Base-by-base conservation (phyloP, 1,284 basidiomycete genomes). In the Xerocomus amazonicus region DNA sequence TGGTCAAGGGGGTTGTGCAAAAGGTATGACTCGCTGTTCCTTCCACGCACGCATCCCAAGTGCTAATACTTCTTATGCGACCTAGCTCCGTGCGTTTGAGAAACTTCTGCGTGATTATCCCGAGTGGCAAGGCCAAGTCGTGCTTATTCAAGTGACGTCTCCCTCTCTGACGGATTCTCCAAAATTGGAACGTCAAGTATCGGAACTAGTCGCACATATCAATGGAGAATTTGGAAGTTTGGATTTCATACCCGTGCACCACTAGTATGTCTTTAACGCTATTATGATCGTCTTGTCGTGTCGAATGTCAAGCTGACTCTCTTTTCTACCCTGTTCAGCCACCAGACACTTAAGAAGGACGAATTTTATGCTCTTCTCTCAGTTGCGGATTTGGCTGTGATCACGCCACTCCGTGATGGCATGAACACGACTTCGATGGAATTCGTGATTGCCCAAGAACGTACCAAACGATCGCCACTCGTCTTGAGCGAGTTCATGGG, bases 351-450 rank as follows among this genome's bases (percentile, higher is more conserved):
- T 61, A 96, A 97, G 67, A 91, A 92, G 68, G 93, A 98, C 70
- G 96, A 99, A 71, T 99, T 97, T 73, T 98, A 97, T 71, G 96
- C 93, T 1, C 79, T 99, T n/a, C 78, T 99, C 17, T 88, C 85
- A 27, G 94, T 94, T 0, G 96, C 96, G 10, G 96, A 98, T 69
- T 79, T 99, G 19, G 95, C 90, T 8, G 86, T 99, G 26, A 97
- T 98, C 70, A 99, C 96, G 0, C 93, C 93, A 0, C 80, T 98
- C 7, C 84, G 96, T 28, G 96, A 99, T 65, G 96, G 96, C 9
- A 98, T 99, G 96, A 98, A 99, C 77, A 98, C 97, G 9, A 98
- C 94, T 0, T 87, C 84, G 43, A 98, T 98, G 95, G 96, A 98
- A 72, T 98, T 92, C 70, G 90, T 97, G 42, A 87, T 98, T 54